phyloP scores from a whole-genome alignment of 768 basidiomycete species.

The Boletus rubroflammeus region DNA sequence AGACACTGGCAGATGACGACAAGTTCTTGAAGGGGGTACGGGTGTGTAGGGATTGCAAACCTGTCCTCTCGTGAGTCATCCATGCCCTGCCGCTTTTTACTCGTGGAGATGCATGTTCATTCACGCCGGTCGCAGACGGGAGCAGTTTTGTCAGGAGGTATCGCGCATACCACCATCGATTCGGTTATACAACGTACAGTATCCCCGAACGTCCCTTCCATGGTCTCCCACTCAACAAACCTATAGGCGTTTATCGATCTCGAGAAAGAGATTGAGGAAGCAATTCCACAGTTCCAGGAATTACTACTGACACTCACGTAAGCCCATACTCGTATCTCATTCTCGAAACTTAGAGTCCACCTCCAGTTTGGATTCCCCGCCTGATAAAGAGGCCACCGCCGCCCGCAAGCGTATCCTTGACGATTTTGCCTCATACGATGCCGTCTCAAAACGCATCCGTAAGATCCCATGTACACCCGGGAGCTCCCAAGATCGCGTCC shows the following conservation, averaged over 20 bases:
- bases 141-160: slow-evolving; percentile 73
- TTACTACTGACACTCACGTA: slow-evolving; percentile 69
- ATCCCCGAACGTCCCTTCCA: not conserved
- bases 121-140: slow-evolving; percentile 46
- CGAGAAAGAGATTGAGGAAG: slow-evolving; percentile 87
- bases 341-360: not conserved
- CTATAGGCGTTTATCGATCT: slow-evolving; percentile 62
- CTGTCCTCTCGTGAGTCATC: slow-evolving; percentile 69
- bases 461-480: slow-evolving; percentile 61
- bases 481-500: slow-evolving; percentile 80
- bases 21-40: slow-evolving; percentile 88
- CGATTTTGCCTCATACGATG: slow-evolving; percentile 86
- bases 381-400: slow-evolving; percentile 62
- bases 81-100: not conserved
- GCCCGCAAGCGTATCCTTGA: slow-evolving; percentile 81
- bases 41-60: slow-evolving; percentile 81
- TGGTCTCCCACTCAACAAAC: not conserved
- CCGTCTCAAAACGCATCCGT: slow-evolving; percentile 80
- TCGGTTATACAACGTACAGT: slow-evolving; percentile 64
- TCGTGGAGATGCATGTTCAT: not conserved
- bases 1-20: slow-evolving; percentile 57
- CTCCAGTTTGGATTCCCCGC: slow-evolving; percentile 43
- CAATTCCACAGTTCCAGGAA: slow-evolving; percentile 87
- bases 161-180: slow-evolving; percentile 56
- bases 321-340: slow-evolving; percentile 3